Percentiles rank a stretch among this genome's conserved stretches.
Conservation (phyloP, 306 rosid species). For the Vachellia collinsii region DNA sequence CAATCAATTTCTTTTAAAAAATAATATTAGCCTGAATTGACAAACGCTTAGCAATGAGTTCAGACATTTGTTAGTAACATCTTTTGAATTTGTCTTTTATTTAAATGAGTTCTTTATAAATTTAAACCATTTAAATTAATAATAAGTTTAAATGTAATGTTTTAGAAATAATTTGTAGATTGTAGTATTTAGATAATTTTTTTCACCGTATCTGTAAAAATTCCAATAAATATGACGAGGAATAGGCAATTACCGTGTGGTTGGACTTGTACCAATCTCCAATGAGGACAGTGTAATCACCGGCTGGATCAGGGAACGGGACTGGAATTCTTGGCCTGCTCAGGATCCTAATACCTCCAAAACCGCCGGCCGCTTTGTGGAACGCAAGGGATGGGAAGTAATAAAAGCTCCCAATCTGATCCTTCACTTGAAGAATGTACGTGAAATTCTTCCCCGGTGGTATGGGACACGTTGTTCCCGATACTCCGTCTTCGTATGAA, state of each 20-base stretch:
- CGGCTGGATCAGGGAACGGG: conserved; percentile 87
- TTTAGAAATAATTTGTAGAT: too few relatives aligned
- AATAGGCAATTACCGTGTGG: conserved; percentile 67
- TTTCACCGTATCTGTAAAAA: too few relatives aligned
- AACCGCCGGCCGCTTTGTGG: conserved; percentile 97
- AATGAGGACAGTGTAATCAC: conserved; percentile 85
- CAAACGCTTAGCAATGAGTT: too few relatives aligned
- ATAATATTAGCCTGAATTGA: too few relatives aligned
- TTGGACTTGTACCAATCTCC: conserved; percentile 95
- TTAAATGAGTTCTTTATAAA: too few relatives aligned
- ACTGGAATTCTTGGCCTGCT: conserved; percentile 96
- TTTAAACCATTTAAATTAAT: too few relatives aligned
- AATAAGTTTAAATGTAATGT: too few relatives aligned
- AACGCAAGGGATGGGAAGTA: conserved; percentile 93
- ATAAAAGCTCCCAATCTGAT: conserved; percentile 93
- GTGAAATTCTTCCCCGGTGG: conserved; percentile 94
- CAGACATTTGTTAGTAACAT: too few relatives aligned
- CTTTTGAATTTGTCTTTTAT: too few relatives aligned
- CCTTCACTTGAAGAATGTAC: conserved; percentile 92
- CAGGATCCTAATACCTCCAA: conserved; percentile 92
- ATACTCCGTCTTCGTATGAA: conserved; percentile 86
- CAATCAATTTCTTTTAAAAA: too few relatives aligned
- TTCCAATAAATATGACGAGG: background rate
- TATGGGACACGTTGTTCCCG: conserved; percentile 93
- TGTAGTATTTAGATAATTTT: too few relatives aligned